phyloP scores from a whole-genome alignment of 495 filamentous ascomycete genomes.

The Beverwykella pulmonaria region DNA sequence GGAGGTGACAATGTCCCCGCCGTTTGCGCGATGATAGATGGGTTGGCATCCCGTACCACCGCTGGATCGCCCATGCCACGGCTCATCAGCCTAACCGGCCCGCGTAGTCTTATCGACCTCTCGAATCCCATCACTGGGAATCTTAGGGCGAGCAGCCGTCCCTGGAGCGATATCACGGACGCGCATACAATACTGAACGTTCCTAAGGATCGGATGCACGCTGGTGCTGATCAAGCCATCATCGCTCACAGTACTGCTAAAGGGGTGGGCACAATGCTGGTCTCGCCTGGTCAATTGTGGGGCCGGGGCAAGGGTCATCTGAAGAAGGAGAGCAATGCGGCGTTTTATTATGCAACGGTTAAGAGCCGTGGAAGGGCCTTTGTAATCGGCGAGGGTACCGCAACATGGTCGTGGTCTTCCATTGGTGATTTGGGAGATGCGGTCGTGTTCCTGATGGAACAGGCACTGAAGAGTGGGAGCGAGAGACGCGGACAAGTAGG shows the following conservation, averaged over 20 bases:
- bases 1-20: constrained; percentile 32
- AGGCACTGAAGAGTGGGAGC: constrained; percentile 34
- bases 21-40: constrained; percentile 37
- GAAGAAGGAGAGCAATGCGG: constrained; percentile 34
- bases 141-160: constrained; percentile 27
- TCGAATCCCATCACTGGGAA: constrained; percentile 33
- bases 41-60: constrained; percentile 27
- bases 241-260: constrained; percentile 32
- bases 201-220: constrained; percentile 32
- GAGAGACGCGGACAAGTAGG: constrained; percentile 26
- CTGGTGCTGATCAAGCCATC: constrained; percentile 31
- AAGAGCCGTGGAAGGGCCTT: constrained; percentile 35
- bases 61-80: constrained; percentile 32
- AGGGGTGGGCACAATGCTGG: constrained; percentile 32
- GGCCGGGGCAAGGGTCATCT: constrained; percentile 34
- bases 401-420: constrained; percentile 37
- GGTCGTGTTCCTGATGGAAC: constrained; percentile 38
- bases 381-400: constrained; percentile 35
- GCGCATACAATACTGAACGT: constrained; percentile 28
- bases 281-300: constrained; percentile 33
- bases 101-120: constrained; percentile 32
- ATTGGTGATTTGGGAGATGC: constrained; percentile 38
- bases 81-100: constrained; percentile 36
- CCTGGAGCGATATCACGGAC: constrained; percentile 35
- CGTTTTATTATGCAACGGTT: constrained; percentile 34